phyloP scores from a whole-genome alignment of 208 protist genomes.

The Naegleria lovaniensis region DNA sequence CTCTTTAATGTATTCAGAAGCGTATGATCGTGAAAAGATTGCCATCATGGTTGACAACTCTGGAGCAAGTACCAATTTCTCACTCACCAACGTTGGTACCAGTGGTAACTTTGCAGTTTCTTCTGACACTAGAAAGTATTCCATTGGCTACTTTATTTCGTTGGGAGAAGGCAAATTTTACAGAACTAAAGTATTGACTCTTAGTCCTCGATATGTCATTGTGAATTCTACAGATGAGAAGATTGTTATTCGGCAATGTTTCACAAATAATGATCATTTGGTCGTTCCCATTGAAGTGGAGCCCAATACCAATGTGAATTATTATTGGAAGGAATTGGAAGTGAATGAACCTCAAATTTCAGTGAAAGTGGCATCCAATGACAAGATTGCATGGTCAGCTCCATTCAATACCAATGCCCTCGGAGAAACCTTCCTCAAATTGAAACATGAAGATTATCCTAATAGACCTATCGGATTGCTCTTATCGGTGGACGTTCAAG shows the following conservation, averaged over 20 bases:
- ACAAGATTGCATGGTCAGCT: not conserved
- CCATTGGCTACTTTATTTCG: not conserved
- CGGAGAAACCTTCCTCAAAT: not conserved
- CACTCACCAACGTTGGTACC: not conserved
- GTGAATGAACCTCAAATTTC: not conserved
- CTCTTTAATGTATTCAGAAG: not conserved
- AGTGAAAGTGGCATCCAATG: not conserved
- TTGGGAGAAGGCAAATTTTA: constrained; percentile 9
- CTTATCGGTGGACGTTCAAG: not conserved
- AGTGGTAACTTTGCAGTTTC: not conserved
- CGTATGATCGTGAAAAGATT: not conserved
- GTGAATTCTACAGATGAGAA: not conserved
- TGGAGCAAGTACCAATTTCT: not conserved
- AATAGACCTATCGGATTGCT: not conserved
- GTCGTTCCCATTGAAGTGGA: not conserved
- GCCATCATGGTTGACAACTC: not conserved
- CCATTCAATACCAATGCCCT: not conserved
- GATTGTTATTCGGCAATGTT: not conserved
- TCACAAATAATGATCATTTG: not conserved
- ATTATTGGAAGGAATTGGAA: constrained; percentile 2
- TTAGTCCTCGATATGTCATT: not conserved
- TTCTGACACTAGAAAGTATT: not conserved
- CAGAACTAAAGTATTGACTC: constrained; percentile 9
- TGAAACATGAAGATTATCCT: not conserved
- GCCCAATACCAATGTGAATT: not conserved